Evolutionary conservation across 176 grass and related monocot genomes (phyloP), one percentile per base, ranked within the genome.

Genomic region (Musa itinerans): DNA sequence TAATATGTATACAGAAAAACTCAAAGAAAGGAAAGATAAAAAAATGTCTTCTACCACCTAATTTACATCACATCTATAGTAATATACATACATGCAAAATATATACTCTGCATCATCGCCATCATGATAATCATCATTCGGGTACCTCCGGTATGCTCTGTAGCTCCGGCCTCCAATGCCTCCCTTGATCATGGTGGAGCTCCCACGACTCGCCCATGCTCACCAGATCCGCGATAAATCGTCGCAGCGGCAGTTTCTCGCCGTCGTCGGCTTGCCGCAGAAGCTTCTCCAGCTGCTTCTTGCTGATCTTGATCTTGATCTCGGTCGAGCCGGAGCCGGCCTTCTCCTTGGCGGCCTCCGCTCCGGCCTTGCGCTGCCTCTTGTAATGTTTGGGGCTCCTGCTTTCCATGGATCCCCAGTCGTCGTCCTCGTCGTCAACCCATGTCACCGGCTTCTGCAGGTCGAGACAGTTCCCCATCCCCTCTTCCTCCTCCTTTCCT

Each of bases 401-500:
- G 34, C 4, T 43, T 43, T 43, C 34, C 34, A 43, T 43, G 34
- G 4, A 43, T 43, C 34, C 17, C 11, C 10, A 53, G 2, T 26
- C 4, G 11, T 53, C 68, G 0, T 68, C 79, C 0, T 10, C 76
- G 51, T 83, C 86, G 78, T 92, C 89, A 11, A 70, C 89, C 89
- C 89, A 89, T 53, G 83, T 70, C 83, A 52, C 73, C 1, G 9
- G 62, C 57, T 78, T 76, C 48, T 75, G 76, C 67, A n/a, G 21
- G 75, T 77, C 83, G 1, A 89, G 19, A 52, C 89, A 92, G 76
- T 92, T 92, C 48, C 89, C 89, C 89, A 92, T 92, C 8, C 9
- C 23, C 2, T 5, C 81, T 48, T 80, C 10, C 68, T 82, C 79
- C 62, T 87, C 49, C 2, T 20, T 20, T 62, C 1, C n/a, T 8